Conservation (phyloP, 2,329 filamentous ascomycete genomes). For the Pseudogymnoascus sp. region DNA sequence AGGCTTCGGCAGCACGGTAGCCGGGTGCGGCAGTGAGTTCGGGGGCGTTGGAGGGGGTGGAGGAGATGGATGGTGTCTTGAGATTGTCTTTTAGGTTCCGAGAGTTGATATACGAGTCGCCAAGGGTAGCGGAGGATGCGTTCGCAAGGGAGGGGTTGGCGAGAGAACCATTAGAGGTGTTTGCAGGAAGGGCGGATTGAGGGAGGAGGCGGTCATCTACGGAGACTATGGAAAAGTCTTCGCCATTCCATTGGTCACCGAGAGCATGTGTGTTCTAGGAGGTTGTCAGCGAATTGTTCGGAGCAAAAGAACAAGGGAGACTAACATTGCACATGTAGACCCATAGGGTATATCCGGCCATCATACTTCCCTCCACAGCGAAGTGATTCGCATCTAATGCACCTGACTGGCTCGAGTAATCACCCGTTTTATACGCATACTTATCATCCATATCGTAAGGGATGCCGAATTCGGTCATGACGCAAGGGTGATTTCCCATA, state of each 20-base stretch:
- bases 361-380: conserved; percentile 73
- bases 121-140: conserved; percentile 37
- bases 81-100: conserved; percentile 68
- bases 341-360: conserved; percentile 87
- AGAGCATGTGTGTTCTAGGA: conserved; percentile 72
- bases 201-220: conserved; percentile 65
- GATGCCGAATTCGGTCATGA: conserved; percentile 94
- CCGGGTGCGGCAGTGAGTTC: conserved; percentile 59
- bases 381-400: conserved; percentile 96
- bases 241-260: conserved; percentile 95
- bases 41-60: conserved; percentile 44
- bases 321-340: conserved; percentile 66
- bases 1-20: conserved; percentile 86
- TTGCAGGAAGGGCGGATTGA: conserved; percentile 41
- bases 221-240: conserved; percentile 88
- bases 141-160: conserved; percentile 31
- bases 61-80: conserved; percentile 58
- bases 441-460: conserved; percentile 99
- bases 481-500: conserved; percentile 78
- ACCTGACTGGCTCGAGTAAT: conserved; percentile 85
- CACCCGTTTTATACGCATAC: conserved; percentile 87
- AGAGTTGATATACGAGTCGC: conserved; percentile 49
- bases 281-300: conserved; percentile 17
- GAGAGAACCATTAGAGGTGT: conserved; percentile 37
- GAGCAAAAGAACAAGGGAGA: neutral